Evolutionary conservation across 345 rosid species (phyloP).

Genomic region (Cardamine chenopodiifolia): DNA sequence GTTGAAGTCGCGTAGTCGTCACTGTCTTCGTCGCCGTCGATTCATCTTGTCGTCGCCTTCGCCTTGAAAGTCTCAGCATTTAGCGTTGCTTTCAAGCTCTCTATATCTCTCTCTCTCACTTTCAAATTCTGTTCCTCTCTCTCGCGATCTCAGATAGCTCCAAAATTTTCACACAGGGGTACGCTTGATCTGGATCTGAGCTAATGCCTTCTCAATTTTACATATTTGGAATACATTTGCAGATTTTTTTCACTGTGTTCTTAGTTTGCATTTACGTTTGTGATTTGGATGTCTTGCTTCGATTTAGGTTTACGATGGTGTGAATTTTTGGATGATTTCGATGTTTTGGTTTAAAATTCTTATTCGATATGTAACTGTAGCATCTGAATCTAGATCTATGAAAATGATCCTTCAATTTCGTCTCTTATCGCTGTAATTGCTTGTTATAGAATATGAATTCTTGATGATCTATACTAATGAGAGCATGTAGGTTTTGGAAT

Average conservation of each 20-base stretch:
- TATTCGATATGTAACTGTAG: background rate
- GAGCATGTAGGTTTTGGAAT: background rate
- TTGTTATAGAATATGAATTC: background rate
- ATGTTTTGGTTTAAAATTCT: background rate
- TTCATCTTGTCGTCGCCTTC: too few relatives aligned
- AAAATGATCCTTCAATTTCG: background rate
- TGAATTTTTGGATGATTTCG: background rate
- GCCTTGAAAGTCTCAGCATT: too few relatives aligned
- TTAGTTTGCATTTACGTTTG: background rate
- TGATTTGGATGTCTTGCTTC: background rate
- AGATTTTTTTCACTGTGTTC: slow-evolving; percentile 6
- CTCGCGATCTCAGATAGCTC: slow-evolving; percentile 21
- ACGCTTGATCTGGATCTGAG: slow-evolving; percentile 14
- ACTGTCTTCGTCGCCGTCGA: too few relatives aligned
- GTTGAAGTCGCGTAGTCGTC: too few relatives aligned
- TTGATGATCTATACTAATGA: slow-evolving; percentile 1
- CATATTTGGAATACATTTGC: background rate
- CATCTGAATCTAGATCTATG: background rate
- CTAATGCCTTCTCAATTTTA: background rate
- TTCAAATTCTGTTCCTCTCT: slow-evolving; percentile 22
- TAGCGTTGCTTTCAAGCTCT: slow-evolving; percentile 39
- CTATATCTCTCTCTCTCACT: slow-evolving; percentile 1
- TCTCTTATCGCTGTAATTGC: background rate
- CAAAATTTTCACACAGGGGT: background rate
- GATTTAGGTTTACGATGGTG: slow-evolving; percentile 3